Base-by-base conservation (phyloP, 2,329 filamentous ascomycete genomes). In the Penicillium sp. region DNA sequence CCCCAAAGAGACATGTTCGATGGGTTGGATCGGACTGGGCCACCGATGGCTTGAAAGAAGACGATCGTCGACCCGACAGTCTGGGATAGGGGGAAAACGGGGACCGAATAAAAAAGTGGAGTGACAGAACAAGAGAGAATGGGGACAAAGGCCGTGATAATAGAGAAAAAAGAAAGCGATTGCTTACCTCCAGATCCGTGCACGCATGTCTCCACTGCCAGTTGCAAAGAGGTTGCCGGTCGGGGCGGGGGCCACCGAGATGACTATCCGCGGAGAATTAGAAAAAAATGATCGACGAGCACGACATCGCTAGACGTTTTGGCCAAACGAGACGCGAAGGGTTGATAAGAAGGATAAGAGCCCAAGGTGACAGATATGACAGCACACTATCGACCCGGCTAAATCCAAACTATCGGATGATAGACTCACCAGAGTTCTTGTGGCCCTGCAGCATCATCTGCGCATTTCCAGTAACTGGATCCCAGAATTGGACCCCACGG, bases 391-490 rank as follows among this genome's bases (percentile, higher is more conserved):
- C 53, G 35, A 22, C 22, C 40, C 40, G n/a, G 26, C 37, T 35
- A 33, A 33, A 19, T 33, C 24, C 40, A 24, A 22, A 55, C 38
- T 55, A 37, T 47, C 54, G 9, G 40, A 37, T 9, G 9, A 56
- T 51, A 59, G 28, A 79, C 84, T 72, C 78, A 88, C 87, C 86
- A 12, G 92, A 97, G 80, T 98, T 98, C 85, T 98, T 98, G 78
- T 99, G 95, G 28, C 95, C 95, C 79, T 98, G 95, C 65, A 99
- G 86, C 95, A 98, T 98, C 76, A 99, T 90, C 80, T 98, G 94
- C 1, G 94, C 96, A 68, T 91, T 90, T 38, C 94, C 95, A 22
- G 93, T 97, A 72, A 90, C 87, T 22, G 95, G 94, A 75, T 99
- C 94, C 95, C 95, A 99, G 84, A 99, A 98, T 76, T 98, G 95